Conservation (phyloP, 2,329 filamentous ascomycete genomes). For the Waltergamsia citrina region DNA sequence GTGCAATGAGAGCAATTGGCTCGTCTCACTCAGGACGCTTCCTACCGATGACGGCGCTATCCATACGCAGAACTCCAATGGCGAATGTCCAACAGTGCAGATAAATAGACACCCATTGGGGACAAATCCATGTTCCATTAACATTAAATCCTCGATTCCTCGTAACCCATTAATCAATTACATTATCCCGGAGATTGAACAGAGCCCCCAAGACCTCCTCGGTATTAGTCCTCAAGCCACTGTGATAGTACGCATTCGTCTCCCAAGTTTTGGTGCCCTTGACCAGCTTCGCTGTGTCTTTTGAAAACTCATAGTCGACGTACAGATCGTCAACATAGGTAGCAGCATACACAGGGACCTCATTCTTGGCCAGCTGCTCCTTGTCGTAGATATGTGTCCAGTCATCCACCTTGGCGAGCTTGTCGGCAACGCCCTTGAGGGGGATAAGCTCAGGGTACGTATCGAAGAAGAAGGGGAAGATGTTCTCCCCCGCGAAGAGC, state of each 20-base stretch:
- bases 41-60: too few relatives aligned
- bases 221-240: constrained; percentile 63
- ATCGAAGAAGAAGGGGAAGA: constrained; percentile 78
- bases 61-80: too few relatives aligned
- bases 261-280: constrained; percentile 70
- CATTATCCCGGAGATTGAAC: constrained; percentile 66
- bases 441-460: constrained; percentile 67
- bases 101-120: too few relatives aligned
- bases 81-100: too few relatives aligned
- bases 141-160: too few relatives aligned
- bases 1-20: too few relatives aligned
- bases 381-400: constrained; percentile 76
- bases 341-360: constrained; percentile 78
- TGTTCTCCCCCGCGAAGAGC: constrained; percentile 88
- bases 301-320: constrained; percentile 67
- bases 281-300: constrained; percentile 65
- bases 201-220: constrained; percentile 70
- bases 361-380: constrained; percentile 64
- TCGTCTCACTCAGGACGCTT: too few relatives aligned
- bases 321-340: constrained; percentile 88
- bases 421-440: constrained; percentile 58
- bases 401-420: constrained; percentile 55
- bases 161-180: constrained; percentile 44
- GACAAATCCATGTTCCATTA: too few relatives aligned
- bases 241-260: constrained; percentile 82